These are phyloP conservation scores for Ustilago nuda DNA, from an alignment of 1,284 basidiomycete species.

Conservation along the genomic window DNA sequence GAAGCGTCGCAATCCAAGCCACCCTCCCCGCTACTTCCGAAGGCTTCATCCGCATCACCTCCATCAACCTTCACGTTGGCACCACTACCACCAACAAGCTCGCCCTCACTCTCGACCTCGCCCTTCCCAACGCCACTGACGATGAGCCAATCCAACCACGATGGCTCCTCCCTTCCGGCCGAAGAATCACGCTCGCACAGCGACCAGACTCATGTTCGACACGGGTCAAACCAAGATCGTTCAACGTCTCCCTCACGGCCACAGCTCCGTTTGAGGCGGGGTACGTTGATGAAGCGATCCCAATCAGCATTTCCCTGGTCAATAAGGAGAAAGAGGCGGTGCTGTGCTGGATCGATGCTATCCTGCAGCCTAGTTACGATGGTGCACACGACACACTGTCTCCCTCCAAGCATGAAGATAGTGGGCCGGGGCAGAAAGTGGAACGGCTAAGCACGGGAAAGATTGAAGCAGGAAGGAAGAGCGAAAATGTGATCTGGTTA, in stretches of 20 bases:
- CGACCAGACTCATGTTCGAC: conserved; percentile 9
- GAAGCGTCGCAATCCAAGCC: conserved; percentile 17
- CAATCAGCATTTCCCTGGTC: conserved; percentile 17
- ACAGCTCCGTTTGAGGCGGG: neutral
- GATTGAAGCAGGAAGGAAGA: conserved; percentile 7
- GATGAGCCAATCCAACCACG: neutral
- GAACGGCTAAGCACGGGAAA: neutral
- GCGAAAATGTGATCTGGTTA: conserved; percentile 17
- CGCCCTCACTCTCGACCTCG: neutral
- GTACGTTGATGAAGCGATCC: conserved; percentile 35
- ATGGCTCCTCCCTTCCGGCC: conserved; percentile 19
- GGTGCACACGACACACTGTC: conserved; percentile 21
- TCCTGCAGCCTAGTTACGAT: conserved; percentile 38
- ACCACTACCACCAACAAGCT: neutral
- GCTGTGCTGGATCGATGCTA: conserved; percentile 16
- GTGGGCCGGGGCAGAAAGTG: neutral
- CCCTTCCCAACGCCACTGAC: neutral
- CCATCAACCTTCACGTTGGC: neutral
- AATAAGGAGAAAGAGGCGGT: conserved; percentile 27
- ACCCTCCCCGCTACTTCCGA: neutral
- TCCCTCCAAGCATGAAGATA: neutral
- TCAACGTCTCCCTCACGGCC: conserved; percentile 16
- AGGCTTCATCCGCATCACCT: conserved; percentile 2
- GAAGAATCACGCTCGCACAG: conserved; percentile 12
- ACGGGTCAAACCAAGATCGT: conserved; percentile 8